Conservation (phyloP, 2,329 filamentous ascomycete species). For the Aspergillus pseudoglaucus region DNA sequence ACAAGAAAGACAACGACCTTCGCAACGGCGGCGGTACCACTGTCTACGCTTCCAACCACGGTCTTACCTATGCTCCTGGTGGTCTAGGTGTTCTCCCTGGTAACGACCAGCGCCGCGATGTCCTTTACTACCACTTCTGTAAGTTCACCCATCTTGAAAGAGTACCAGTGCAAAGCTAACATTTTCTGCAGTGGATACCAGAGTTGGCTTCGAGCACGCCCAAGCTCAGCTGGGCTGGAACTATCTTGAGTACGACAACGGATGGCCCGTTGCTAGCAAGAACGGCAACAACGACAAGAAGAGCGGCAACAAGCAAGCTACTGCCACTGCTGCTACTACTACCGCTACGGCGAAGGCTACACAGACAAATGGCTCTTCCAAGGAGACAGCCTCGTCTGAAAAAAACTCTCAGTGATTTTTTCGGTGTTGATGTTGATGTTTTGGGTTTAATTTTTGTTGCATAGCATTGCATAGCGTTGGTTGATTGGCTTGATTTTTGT, state of each 20-base stretch:
- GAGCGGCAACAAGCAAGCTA: neutral
- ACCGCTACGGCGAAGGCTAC: too few species aligned
- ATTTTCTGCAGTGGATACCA: slow-evolving; percentile 15
- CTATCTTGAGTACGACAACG: slow-evolving; percentile 24
- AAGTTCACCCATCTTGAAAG: too few species aligned
- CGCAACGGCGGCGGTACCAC: slow-evolving; percentile 22
- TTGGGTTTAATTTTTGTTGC: too few species aligned
- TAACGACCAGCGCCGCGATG: slow-evolving; percentile 15
- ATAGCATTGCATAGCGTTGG: too few species aligned
- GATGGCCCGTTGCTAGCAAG: slow-evolving; percentile 21
- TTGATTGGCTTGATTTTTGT: too few species aligned
- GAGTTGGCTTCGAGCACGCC: slow-evolving; percentile 15
- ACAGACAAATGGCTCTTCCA: too few species aligned
- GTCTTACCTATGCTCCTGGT: slow-evolving; percentile 28
- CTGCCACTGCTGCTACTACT: too few species aligned
- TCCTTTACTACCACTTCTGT: slow-evolving; percentile 30
- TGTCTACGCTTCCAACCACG: slow-evolving; percentile 28
- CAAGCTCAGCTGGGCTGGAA: slow-evolving; percentile 27
- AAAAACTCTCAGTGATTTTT: too few species aligned
- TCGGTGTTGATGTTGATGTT: too few species aligned
- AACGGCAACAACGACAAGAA: neutral
- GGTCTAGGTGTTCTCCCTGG: slow-evolving; percentile 22
- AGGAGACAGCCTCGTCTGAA: too few species aligned
- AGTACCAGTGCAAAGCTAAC: too few species aligned
- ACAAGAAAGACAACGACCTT: slow-evolving; percentile 17